Conservation (phyloP, 257 asterid genomes). For the Capsicum rhomboideum region DNA sequence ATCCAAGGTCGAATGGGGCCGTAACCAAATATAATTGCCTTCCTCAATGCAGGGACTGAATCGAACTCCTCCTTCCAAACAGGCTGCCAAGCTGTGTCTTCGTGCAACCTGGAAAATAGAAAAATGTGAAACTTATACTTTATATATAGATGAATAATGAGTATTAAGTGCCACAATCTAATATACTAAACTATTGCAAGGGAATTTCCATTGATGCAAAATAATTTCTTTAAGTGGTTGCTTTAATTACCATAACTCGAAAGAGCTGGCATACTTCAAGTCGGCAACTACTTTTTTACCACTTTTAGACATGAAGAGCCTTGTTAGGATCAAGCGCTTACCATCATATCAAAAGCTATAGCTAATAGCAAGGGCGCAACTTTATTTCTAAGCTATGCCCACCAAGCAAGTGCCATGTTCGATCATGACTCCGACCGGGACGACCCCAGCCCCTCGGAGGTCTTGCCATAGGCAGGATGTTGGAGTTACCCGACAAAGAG, state of each 20-base stretch:
- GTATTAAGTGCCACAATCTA: neutral
- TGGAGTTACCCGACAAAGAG: too few relatives aligned
- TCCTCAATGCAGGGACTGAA: conserved; percentile 44
- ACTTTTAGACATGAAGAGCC: neutral
- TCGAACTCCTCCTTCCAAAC: conserved; percentile 52
- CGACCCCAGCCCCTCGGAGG: too few relatives aligned
- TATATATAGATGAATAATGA: neutral
- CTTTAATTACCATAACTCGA: neutral
- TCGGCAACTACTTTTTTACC: neutral
- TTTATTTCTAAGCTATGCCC: too few relatives aligned
- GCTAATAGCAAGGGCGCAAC: too few relatives aligned
- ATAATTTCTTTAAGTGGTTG: neutral
- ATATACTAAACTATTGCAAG: neutral
- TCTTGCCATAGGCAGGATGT: too few relatives aligned
- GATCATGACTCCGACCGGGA: too few relatives aligned
- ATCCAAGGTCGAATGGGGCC: conserved; percentile 88
- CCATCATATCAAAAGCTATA: too few relatives aligned
- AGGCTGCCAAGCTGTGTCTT: conserved; percentile 97
- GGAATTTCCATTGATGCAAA: neutral
- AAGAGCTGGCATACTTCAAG: neutral
- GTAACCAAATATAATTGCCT: conserved; percentile 66
- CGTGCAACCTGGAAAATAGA: conserved; percentile 55
- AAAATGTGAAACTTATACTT: neutral
- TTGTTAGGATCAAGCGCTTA: too few relatives aligned
- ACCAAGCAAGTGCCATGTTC: too few relatives aligned